Evolutionary conservation across 768 basidiomycete species (phyloP).

Genomic region (Leccinum subgranulosum): DNA sequence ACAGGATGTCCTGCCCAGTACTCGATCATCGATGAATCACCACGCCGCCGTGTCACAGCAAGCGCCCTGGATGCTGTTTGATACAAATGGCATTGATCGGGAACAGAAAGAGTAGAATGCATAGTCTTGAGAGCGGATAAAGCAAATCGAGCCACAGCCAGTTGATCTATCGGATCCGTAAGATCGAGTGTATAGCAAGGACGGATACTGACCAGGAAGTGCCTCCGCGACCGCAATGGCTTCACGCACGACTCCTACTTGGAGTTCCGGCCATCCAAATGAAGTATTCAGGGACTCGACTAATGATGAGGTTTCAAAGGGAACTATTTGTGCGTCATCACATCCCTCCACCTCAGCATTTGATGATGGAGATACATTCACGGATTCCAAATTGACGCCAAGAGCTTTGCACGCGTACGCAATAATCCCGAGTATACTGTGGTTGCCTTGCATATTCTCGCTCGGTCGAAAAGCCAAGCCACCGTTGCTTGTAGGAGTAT

Average conservation of each 20-base stretch:
- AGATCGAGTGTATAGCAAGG: background rate
- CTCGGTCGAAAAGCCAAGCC: conserved; percentile 68
- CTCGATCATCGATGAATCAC: conserved; percentile 63
- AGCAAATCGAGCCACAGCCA: conserved; percentile 83
- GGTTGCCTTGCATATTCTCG: conserved; percentile 78
- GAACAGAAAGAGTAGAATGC: conserved; percentile 60
- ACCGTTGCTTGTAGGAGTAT: conserved; percentile 34
- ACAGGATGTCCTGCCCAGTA: conserved; percentile 89
- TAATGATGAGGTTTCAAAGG: conserved; percentile 39
- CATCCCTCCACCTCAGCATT: conserved; percentile 19
- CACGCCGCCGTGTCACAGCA: conserved; percentile 71
- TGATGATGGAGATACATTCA: conserved; percentile 44
- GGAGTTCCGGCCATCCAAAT: conserved; percentile 94
- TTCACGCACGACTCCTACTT: conserved; percentile 90
- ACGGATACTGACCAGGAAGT: conserved; percentile 65
- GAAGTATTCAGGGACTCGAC: conserved; percentile 41
- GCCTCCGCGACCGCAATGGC: conserved; percentile 90
- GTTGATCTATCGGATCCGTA: conserved; percentile 56
- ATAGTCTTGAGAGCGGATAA: conserved; percentile 80
- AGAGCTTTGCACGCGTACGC: conserved; percentile 74
- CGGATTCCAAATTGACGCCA: conserved; percentile 77
- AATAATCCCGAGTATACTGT: conserved; percentile 72
- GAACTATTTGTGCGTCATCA: conserved; percentile 4
- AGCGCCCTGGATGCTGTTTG: conserved; percentile 71
- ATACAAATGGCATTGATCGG: conserved; percentile 80